Evolutionary conservation across 768 basidiomycete genomes (phyloP), one percentile per base, ranked within the genome.

Genomic region (Boletus edulis): DNA sequence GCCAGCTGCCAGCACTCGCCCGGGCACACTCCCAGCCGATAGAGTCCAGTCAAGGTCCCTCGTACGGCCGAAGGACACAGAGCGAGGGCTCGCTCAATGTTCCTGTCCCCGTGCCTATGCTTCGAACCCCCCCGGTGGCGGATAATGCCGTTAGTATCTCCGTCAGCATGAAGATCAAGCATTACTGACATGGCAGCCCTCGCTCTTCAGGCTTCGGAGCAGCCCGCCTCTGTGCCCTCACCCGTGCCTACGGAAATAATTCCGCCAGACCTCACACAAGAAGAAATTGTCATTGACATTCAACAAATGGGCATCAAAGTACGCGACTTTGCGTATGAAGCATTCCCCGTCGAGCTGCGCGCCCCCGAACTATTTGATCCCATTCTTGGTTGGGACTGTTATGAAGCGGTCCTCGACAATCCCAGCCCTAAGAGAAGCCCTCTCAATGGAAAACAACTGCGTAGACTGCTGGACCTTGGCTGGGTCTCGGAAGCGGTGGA

Each of bases 171-270:
- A 14, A 17, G 20, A n/a, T 10, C 9, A 14, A 34, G 34, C 49
- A 29, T 41, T 17, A 29, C 49, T 63, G 49, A 68, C 45, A 37
- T 46, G 24, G 29, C 8, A 3, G 27, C n/a, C 34, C 37, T 34
- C 4, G 27, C n/a, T 31, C 37, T 34, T 4, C 46, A 66, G 55
- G 49, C 57, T 49, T 17, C 48, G 34, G 59, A 62, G 22, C 55
- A 52, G 46, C 39, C 57, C 14, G 27, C 57, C 13, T 58, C 64
- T 15, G 61, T 69, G 14, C 69, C 72, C 6, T 72, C 72, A 4
- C 70, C 68, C 17, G 68, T 69, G 0, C 67, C 69, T 4, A 71
- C 69, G 10, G 69, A 71, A 49, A 71, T 71, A n/a, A 67, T 72
- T 14, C 52, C 71, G n/a, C 18, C 54, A 14, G 69, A 71, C 46